Percentiles rank a stretch among this genome's conserved stretches.
phyloP scores from a whole-genome alignment of 495 filamentous ascomycete species.

The Podospora tetraspora region DNA sequence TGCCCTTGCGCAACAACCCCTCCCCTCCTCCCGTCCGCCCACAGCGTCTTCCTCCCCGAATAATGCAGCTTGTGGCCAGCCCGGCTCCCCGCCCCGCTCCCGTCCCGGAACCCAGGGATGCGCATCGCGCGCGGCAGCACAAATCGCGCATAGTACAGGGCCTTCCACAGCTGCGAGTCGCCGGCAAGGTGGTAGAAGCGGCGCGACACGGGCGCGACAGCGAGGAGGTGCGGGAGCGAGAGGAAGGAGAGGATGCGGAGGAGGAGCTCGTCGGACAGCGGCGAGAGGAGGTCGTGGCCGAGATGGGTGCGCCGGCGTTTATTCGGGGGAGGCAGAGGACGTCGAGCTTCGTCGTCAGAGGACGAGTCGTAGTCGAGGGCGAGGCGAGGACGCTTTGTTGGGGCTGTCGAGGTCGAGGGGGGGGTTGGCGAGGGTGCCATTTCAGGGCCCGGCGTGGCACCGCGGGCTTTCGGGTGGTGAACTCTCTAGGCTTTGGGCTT shows the following conservation, averaged over 20 bases:
- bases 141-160: slow-evolving; percentile 81
- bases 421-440: neutral
- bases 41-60: slow-evolving; percentile 68
- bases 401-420: neutral
- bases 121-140: slow-evolving; percentile 76
- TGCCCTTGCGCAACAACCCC: slow-evolving; percentile 37
- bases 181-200: slow-evolving; percentile 68
- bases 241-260: slow-evolving; percentile 78
- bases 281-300: slow-evolving; percentile 42
- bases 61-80: slow-evolving; percentile 50
- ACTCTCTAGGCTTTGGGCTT: neutral
- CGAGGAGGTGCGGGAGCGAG: slow-evolving; percentile 59
- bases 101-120: slow-evolving; percentile 61
- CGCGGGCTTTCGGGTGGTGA: neutral
- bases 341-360: neutral
- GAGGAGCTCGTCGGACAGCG: slow-evolving; percentile 81
- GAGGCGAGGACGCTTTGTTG: neutral
- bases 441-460: neutral
- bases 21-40: slow-evolving; percentile 62
- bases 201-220: slow-evolving; percentile 72
- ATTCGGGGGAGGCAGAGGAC: neutral
- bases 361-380: neutral
- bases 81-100: slow-evolving; percentile 21
- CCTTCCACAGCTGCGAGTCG: slow-evolving; percentile 90
- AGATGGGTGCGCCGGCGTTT: neutral